Base-by-base conservation (phyloP, 495 filamentous ascomycete genomes). In the Aspergillus sclerotiicarbonarius region DNA sequence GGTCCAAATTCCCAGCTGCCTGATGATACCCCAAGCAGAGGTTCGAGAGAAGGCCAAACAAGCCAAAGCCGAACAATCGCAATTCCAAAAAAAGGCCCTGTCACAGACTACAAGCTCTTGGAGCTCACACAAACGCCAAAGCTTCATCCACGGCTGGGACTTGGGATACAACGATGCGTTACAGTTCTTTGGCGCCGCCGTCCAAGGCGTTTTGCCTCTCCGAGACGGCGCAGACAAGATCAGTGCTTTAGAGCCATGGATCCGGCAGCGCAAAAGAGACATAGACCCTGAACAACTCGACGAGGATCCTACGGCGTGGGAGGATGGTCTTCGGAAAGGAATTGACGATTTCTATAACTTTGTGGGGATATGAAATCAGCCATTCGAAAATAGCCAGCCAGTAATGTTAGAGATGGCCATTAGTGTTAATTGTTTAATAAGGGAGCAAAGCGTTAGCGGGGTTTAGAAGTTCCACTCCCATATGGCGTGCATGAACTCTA, bases 221-320 rank as follows among this genome's bases (percentile, higher is more conserved):
- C 45, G 41, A 13, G 31, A 43, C 50, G 53, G 68, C 35, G 57
- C 53, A 15, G 80, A 82, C 57, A 78, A 70, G 61, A 82, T 84
- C 68, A 81, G 82, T 20, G 72, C 69, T 55, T 51, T 82, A 47
- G 80, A 84, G 50, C 49, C 81, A 32, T 85, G 83, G 83, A 63
- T 75, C 29, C 57, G 72, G 61, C 83, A 83, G 74, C 74, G 83
- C 49, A 58, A 84, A 18, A 35, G 67, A 16, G 80, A 83, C 59
- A 68, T 67, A 44, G 75, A 83, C 58, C 68, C 67, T 44, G 76
- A 72, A 25, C 64, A 75, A 16, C 35, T 66, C 52, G 58, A 52
- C 35, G 76, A 74, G 15, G 60, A 65, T 41, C 78, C 71, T 57
- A 63, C 70, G 77, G 75, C 82, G 56, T 84, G 71, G 68, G 82